A percentile compares a stretch with the other conserved stretches of the same genome.
These are phyloP conservation scores for Aspergillus sojae DNA, from an alignment of 2,329 filamentous ascomycete genomes.

Conservation along the genomic window DNA sequence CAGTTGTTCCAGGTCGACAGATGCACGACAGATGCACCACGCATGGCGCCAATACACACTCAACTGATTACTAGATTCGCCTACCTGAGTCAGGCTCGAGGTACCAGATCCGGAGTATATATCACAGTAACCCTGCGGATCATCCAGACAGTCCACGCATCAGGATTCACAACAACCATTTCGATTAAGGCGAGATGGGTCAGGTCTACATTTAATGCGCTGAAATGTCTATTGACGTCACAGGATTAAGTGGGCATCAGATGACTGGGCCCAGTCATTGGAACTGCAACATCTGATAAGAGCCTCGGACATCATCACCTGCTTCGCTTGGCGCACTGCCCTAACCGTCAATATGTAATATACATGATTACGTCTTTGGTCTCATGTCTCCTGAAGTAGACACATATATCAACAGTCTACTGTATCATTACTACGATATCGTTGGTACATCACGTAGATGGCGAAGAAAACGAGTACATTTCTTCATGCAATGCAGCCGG, in stretches of 20 bases:
- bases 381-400: neutral
- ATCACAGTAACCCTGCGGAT: neutral
- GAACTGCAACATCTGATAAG: neutral
- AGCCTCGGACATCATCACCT: neutral
- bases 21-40: too few relatives aligned
- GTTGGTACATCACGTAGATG: neutral
- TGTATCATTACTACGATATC: neutral
- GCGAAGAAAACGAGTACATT: neutral
- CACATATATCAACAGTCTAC: neutral
- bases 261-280: neutral
- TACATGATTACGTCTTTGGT: neutral
- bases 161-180: neutral
- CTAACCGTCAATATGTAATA: neutral
- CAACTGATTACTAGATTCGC: neutral
- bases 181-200: neutral
- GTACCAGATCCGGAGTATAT: neutral
- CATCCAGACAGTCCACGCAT: neutral
- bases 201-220: neutral
- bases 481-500: conserved; percentile 7
- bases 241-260: neutral
- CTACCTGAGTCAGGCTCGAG: neutral
- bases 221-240: neutral
- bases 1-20: too few relatives aligned
- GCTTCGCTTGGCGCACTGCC: neutral
- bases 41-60: neutral